phyloP scores from a whole-genome alignment of 495 filamentous ascomycete species.

The Podospora appendiculata region DNA sequence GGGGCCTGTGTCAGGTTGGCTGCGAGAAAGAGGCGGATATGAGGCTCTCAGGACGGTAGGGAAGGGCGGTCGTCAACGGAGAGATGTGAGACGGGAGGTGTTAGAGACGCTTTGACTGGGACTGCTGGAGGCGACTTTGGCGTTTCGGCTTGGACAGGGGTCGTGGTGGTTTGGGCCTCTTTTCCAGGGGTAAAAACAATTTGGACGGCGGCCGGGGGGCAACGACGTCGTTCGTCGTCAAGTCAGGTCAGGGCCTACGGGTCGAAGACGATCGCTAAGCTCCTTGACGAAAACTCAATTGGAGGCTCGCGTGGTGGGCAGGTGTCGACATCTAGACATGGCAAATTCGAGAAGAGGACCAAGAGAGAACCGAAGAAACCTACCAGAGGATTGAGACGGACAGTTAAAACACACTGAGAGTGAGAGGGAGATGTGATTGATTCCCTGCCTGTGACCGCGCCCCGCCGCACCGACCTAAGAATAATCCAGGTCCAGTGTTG shows the following conservation, averaged over 20 bases:
- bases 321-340: too few relatives aligned
- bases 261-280: background rate
- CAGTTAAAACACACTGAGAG: background rate
- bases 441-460: background rate
- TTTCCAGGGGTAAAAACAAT: background rate
- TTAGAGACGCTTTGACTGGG: slow-evolving; percentile 34
- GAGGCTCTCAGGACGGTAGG: slow-evolving; percentile 22
- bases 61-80: slow-evolving; percentile 16
- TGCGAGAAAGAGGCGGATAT: slow-evolving; percentile 10
- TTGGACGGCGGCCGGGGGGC: background rate
- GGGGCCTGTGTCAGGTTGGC: slow-evolving; percentile 31
- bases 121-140: slow-evolving; percentile 20
- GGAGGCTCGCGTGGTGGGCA: background rate
- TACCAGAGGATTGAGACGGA: background rate
- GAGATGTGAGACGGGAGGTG: slow-evolving; percentile 34
- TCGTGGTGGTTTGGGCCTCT: background rate
- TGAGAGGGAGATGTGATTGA: background rate
- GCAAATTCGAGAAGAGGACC: too few relatives aligned
- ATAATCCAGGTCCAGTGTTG: background rate
- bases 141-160: slow-evolving; percentile 35
- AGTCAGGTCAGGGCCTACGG: too few relatives aligned
- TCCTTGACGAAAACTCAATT: background rate
- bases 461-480: background rate
- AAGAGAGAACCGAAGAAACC: background rate
- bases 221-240: too few relatives aligned